Evolutionary conservation across 257 asterid species (phyloP).

Genomic region (Solanum arcanum): DNA sequence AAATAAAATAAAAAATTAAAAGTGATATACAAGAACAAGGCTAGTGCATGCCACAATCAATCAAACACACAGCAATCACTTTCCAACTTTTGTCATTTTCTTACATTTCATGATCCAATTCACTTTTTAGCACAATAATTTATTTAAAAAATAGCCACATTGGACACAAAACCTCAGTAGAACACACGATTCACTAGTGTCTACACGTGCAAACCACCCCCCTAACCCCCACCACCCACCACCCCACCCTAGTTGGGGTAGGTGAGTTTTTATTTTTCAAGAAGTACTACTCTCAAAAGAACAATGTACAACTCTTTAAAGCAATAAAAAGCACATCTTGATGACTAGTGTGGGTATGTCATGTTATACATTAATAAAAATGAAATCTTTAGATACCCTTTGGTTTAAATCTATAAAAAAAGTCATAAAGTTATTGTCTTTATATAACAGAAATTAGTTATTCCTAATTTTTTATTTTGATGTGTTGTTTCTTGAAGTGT

Average conservation of each 20-base stretch:
- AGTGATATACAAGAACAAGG: background rate
- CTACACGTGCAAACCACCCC: background rate
- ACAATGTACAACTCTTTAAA: background rate
- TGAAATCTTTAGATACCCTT: background rate
- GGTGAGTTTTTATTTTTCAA: background rate
- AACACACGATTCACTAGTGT: background rate
- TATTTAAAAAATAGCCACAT: background rate
- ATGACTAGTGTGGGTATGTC: background rate
- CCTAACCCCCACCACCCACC: background rate
- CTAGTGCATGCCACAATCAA: background rate
- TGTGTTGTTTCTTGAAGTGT: background rate
- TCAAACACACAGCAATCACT: background rate
- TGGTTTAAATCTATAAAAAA: background rate
- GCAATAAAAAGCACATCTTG: background rate
- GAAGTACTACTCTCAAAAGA: background rate
- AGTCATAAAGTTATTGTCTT: background rate
- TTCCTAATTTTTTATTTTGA: background rate
- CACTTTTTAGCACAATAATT: background rate
- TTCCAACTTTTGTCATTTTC: background rate
- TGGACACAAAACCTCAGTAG: background rate
- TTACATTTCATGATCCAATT: background rate
- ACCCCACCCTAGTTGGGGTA: no score
- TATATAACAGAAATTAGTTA: background rate
- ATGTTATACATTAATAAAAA: background rate
- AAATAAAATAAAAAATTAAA: background rate